Percentiles rank a stretch among this genome's conserved stretches.
Evolutionary conservation across 495 filamentous ascomycete species (phyloP).

Genomic region (Cudoniella acicularis): DNA sequence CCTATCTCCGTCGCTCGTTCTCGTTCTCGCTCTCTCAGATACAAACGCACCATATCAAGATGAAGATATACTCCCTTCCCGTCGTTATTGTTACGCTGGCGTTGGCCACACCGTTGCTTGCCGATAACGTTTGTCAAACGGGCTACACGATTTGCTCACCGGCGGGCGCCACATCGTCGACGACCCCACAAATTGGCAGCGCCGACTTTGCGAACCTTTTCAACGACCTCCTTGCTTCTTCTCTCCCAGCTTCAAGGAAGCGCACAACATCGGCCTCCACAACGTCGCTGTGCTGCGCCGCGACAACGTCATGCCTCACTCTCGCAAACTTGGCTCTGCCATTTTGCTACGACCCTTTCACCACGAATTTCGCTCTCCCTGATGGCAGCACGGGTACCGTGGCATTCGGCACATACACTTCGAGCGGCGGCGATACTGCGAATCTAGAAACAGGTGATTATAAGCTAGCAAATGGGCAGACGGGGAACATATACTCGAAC

Average conservation of each 20-base stretch:
- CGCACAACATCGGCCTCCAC: background rate
- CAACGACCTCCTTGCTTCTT: slow-evolving; percentile 18
- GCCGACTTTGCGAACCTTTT: slow-evolving; percentile 17
- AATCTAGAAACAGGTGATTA: slow-evolving; percentile 37
- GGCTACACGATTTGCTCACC: slow-evolving; percentile 20
- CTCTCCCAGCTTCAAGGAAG: slow-evolving; percentile 17
- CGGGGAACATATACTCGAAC: slow-evolving; percentile 35
- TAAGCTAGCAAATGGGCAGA: slow-evolving; percentile 28
- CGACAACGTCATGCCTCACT: slow-evolving; percentile 12
- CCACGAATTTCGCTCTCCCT: slow-evolving; percentile 38
- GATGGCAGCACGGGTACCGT: slow-evolving; percentile 38
- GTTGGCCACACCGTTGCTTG: background rate
- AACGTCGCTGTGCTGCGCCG: slow-evolving; percentile 20
- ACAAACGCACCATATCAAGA: background rate
- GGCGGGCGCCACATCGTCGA: slow-evolving; percentile 10
- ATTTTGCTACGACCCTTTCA: slow-evolving; percentile 36
- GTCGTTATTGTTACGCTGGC: background rate
- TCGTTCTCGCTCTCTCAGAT: background rate
- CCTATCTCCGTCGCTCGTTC: background rate
- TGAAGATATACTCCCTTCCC: background rate
- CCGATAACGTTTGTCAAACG: slow-evolving; percentile 3
- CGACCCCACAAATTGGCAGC: slow-evolving; percentile 19
- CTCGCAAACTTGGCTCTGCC: slow-evolving; percentile 15
- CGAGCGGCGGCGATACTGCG: slow-evolving; percentile 23
- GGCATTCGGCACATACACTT: slow-evolving; percentile 31